Conservation (phyloP, 331 rosid genomes). For the Saraca asoca region DNA sequence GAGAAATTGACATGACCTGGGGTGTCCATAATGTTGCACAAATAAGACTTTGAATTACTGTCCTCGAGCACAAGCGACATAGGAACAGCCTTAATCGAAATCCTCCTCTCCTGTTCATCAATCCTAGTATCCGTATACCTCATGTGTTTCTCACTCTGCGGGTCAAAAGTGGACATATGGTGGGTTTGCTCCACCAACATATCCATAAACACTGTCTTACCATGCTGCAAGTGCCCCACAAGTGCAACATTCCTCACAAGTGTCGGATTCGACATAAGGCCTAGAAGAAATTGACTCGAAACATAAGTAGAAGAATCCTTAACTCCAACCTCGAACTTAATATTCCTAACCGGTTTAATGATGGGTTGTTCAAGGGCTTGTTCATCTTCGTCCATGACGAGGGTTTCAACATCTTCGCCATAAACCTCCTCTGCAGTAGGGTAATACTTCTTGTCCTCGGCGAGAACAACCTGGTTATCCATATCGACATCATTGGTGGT, state of each 20-base stretch:
- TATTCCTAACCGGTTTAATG: conserved; percentile 72
- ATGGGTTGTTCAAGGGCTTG: conserved; percentile 81
- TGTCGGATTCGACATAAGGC: conserved; percentile 89
- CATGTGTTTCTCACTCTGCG: conserved; percentile 67
- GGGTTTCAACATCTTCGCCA: conserved; percentile 92
- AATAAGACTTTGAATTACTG: conserved; percentile 74
- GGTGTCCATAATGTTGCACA: conserved; percentile 86
- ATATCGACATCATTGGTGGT: conserved; percentile 64
- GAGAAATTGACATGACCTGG: conserved; percentile 98
- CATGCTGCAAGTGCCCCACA: conserved; percentile 89
- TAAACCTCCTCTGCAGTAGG: conserved; percentile 94
- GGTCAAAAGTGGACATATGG: conserved; percentile 85
- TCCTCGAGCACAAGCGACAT: conserved; percentile 97
- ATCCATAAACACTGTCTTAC: conserved; percentile 96
- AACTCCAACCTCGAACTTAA: conserved; percentile 91
- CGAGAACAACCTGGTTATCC: conserved; percentile 92
- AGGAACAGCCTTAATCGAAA: conserved; percentile 86
- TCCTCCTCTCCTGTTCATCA: conserved; percentile 91
- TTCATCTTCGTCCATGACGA: conserved; percentile 97
- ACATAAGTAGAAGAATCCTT: conserved; percentile 93
- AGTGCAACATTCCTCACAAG: conserved; percentile 84
- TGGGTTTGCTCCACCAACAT: conserved; percentile 96
- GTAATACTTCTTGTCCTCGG: conserved; percentile 93
- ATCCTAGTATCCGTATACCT: conserved; percentile 81
- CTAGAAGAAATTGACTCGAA: conserved; percentile 75